phyloP scores from a whole-genome alignment of 2,329 filamentous ascomycete genomes.

The Cercospora zeae-maydis region DNA sequence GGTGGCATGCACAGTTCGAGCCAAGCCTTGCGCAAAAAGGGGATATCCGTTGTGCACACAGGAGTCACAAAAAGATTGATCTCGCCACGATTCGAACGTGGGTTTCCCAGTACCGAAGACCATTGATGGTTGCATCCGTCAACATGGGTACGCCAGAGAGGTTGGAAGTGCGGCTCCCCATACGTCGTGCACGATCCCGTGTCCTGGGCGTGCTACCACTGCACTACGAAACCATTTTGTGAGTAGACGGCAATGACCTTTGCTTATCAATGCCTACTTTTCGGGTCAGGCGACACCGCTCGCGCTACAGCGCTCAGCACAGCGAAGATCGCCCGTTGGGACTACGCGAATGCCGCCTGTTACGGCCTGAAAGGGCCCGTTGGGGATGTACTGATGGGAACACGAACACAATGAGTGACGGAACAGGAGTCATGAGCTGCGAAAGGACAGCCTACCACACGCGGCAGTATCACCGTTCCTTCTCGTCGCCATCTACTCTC shows the following conservation, averaged over 20 bases:
- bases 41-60: neutral
- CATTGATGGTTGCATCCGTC: neutral
- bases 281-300: neutral
- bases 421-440: neutral
- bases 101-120: neutral
- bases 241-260: neutral
- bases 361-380: neutral
- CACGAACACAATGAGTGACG: neutral
- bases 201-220: neutral
- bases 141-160: neutral
- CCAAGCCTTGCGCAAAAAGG: neutral
- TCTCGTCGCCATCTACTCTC: neutral
- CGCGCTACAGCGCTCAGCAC: neutral
- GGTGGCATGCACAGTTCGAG: neutral
- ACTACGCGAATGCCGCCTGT: neutral
- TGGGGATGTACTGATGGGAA: neutral
- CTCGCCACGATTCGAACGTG: conserved; percentile 5
- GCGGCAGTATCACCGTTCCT: neutral
- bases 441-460: neutral
- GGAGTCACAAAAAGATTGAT: neutral
- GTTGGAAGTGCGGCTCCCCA: neutral
- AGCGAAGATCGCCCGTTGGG: neutral
- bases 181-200: neutral
- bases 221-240: neutral
- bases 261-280: neutral